phyloP scores from a whole-genome alignment of 2,329 filamentous ascomycete genomes.

The Mycocentrospora acerina region DNA sequence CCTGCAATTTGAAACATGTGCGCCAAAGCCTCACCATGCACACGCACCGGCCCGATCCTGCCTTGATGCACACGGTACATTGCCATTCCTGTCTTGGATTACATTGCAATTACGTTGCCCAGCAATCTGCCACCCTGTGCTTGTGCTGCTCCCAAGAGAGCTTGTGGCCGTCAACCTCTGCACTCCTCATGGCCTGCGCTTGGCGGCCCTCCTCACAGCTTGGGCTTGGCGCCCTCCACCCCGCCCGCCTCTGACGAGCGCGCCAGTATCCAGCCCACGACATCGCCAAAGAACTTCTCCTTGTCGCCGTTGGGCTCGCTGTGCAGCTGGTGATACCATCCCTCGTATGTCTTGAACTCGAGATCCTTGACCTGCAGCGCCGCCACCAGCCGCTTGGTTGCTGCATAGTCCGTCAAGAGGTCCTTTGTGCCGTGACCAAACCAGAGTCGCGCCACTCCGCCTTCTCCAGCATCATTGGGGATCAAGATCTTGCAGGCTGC shows the following conservation, averaged over 20 bases:
- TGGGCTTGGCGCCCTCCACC: constrained; percentile 33
- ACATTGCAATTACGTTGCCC: constrained; percentile 9
- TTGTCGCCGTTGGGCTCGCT: constrained; percentile 40
- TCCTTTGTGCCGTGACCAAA: constrained; percentile 78
- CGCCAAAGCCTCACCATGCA: constrained; percentile 7
- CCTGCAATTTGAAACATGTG: too few relatives aligned
- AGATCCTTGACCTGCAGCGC: constrained; percentile 63
- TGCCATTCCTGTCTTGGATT: too few relatives aligned
- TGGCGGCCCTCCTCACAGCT: constrained; percentile 34
- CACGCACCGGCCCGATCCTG: neutral
- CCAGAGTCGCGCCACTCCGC: constrained; percentile 66
- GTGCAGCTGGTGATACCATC: constrained; percentile 70
- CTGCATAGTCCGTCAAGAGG: constrained; percentile 65
- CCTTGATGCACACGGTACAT: too few relatives aligned
- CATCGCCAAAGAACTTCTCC: constrained; percentile 37
- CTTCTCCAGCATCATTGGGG: constrained; percentile 47
- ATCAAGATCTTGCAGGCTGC: constrained; percentile 55
- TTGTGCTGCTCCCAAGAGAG: constrained; percentile 5
- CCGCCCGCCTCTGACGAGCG: constrained; percentile 34
- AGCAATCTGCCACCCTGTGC: constrained; percentile 4
- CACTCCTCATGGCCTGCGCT: constrained; percentile 39
- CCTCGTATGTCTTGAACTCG: constrained; percentile 71
- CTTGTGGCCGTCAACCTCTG: neutral
- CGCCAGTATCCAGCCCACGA: constrained; percentile 38
- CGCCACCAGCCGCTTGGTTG: constrained; percentile 65